phyloP scores from a whole-genome alignment of 2,329 filamentous ascomycete genomes.

The Botryotinia calthae region DNA sequence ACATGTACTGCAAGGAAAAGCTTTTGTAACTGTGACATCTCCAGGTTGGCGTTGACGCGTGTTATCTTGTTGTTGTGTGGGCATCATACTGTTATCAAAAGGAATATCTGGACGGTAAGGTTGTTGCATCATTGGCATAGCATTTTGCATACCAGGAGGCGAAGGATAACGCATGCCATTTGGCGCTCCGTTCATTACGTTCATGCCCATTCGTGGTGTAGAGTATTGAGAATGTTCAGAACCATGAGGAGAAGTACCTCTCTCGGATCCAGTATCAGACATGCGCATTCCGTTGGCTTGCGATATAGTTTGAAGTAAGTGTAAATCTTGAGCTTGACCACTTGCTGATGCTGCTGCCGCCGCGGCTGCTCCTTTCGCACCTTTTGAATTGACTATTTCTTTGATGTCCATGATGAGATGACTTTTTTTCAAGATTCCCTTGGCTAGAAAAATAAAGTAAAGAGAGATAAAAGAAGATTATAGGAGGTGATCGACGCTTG shows the following conservation, averaged over 20 bases:
- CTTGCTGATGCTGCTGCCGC: constrained; percentile 35
- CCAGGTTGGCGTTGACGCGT: constrained; percentile 23
- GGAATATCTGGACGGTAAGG: constrained; percentile 33
- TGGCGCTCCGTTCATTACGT: constrained; percentile 35
- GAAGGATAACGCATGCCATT: constrained; percentile 39
- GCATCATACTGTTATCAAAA: constrained; percentile 36
- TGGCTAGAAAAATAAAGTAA: not conserved
- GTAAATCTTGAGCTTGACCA: constrained; percentile 36
- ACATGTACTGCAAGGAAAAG: constrained; percentile 87
- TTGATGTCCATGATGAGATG: constrained; percentile 39
- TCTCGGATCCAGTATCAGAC: constrained; percentile 39
- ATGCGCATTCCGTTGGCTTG: constrained; percentile 37
- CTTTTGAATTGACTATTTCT: constrained; percentile 41
- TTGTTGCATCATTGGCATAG: constrained; percentile 39
- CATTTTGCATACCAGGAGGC: constrained; percentile 38
- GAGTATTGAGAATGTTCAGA: constrained; percentile 40
- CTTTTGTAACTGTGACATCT: constrained; percentile 50
- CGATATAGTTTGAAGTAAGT: constrained; percentile 39
- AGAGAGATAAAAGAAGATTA: constrained; percentile 27
- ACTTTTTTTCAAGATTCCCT: constrained; percentile 1
- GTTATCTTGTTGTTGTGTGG: constrained; percentile 31
- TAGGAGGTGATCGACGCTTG: constrained; percentile 33
- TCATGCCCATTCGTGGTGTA: constrained; percentile 35
- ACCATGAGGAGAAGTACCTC: constrained; percentile 39
- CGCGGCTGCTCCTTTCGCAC: constrained; percentile 33